Conservation (phyloP, 2,329 filamentous ascomycete species). For the Pezicula rhizophila region DNA sequence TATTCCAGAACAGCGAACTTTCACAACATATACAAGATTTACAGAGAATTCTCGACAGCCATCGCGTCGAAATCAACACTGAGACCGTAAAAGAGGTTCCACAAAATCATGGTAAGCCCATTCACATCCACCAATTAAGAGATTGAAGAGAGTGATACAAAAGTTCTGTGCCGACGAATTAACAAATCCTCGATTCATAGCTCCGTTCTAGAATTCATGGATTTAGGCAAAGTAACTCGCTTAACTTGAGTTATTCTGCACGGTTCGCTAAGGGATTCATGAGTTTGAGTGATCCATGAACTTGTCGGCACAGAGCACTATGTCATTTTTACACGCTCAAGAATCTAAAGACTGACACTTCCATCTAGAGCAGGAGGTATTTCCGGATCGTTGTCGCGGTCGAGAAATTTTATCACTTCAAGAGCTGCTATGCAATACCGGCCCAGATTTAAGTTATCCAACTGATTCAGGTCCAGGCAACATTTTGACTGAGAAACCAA, state of each 20-base stretch:
- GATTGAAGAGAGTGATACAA: neutral
- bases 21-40: constrained; percentile 36
- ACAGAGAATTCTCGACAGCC: constrained; percentile 33
- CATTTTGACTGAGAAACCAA: neutral
- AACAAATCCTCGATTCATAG: too few relatives aligned
- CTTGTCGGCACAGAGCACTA: too few relatives aligned
- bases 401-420: constrained; percentile 3
- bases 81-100: too few relatives aligned
- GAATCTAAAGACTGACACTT: too few relatives aligned
- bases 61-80: constrained; percentile 5
- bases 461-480: neutral
- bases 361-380: constrained; percentile 3
- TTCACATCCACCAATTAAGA: neutral
- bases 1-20: constrained; percentile 43
- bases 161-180: too few relatives aligned
- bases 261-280: too few relatives aligned
- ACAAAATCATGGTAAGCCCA: too few relatives aligned
- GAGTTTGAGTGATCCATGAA: too few relatives aligned
- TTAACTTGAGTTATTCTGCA: too few relatives aligned
- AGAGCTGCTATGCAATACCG: constrained; percentile 2
- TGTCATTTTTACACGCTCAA: too few relatives aligned
- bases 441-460: neutral
- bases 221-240: too few relatives aligned
- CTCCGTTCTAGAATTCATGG: too few relatives aligned
- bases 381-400: constrained; percentile 2